Conservation (phyloP, 208 protist genomes). For the Vickermania ingenoplastis region DNA sequence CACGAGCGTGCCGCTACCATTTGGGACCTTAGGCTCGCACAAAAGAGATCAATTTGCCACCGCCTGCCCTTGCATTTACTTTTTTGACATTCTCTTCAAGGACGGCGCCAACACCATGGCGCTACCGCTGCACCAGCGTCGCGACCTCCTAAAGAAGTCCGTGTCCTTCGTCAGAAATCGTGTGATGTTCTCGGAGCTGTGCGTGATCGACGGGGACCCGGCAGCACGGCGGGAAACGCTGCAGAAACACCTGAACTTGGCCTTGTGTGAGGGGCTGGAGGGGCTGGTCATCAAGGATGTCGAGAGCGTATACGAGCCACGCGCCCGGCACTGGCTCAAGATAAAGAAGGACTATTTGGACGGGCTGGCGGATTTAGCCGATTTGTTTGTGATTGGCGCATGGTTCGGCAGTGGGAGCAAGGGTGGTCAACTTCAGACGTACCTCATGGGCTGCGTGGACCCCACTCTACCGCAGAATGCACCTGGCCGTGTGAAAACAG, state of each 20-base stretch:
- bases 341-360: slow-evolving; percentile 86
- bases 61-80: slow-evolving; percentile 60
- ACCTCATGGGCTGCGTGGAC: slow-evolving; percentile 70
- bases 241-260: slow-evolving; percentile 35
- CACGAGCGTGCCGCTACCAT: slow-evolving; percentile 60
- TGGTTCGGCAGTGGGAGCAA: slow-evolving; percentile 71
- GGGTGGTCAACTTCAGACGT: slow-evolving; percentile 54
- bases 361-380: slow-evolving; percentile 69
- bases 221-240: slow-evolving; percentile 21
- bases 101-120: slow-evolving; percentile 41
- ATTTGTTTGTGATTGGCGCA: slow-evolving; percentile 72
- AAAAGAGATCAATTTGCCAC: slow-evolving; percentile 50
- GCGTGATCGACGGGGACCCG: slow-evolving; percentile 24
- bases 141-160: slow-evolving; percentile 18
- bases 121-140: slow-evolving; percentile 24
- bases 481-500: slow-evolving; percentile 46
- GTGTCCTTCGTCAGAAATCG: slow-evolving; percentile 26
- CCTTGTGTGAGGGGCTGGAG: slow-evolving; percentile 59
- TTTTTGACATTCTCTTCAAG: slow-evolving; percentile 83
- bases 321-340: slow-evolving; percentile 79
- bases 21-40: slow-evolving; percentile 78
- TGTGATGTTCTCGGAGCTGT: slow-evolving; percentile 59
- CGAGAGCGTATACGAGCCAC: slow-evolving; percentile 53
- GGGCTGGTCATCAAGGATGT: slow-evolving; percentile 78
- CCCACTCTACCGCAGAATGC: slow-evolving; percentile 10